Evolutionary conservation across 2,329 filamentous ascomycete genomes (phyloP).

Genomic region (Xylaria polymorpha): DNA sequence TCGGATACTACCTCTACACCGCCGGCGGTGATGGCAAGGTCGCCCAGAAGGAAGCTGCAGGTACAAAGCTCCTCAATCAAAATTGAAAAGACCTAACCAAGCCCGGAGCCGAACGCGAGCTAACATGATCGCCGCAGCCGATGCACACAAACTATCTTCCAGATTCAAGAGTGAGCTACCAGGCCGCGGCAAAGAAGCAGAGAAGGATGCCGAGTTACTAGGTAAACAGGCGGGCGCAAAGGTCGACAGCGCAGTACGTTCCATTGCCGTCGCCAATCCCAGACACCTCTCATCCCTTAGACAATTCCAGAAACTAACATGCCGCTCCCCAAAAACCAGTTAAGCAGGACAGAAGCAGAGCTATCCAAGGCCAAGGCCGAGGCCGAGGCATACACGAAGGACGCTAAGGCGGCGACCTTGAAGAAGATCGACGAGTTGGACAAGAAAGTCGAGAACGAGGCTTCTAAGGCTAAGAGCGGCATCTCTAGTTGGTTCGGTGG

Average conservation of each 20-base stretch:
- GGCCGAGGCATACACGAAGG: constrained; percentile 69
- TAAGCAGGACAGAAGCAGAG: constrained; percentile 72
- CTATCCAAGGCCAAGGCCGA: constrained; percentile 70
- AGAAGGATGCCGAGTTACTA: constrained; percentile 72
- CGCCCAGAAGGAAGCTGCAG: constrained; percentile 87
- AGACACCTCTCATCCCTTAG: neutral
- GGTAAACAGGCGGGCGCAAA: constrained; percentile 72
- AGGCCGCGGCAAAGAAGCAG: constrained; percentile 68
- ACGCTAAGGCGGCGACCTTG: constrained; percentile 71
- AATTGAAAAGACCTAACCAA: neutral
- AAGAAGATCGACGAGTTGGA: constrained; percentile 86
- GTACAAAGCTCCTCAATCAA: constrained; percentile 58
- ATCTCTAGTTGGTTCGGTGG: constrained; percentile 88
- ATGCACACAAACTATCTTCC: constrained; percentile 75
- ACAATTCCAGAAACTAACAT: constrained; percentile 1
- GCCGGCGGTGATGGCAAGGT: constrained; percentile 84
- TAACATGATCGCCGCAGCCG: constrained; percentile 65
- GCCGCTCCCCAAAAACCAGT: constrained; percentile 54
- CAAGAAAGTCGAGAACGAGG: constrained; percentile 80
- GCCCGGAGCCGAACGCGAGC: neutral
- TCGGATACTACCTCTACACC: constrained; percentile 91
- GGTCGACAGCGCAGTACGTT: constrained; percentile 75
- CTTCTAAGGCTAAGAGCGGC: constrained; percentile 84
- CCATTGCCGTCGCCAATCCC: no score
- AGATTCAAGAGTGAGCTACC: constrained; percentile 75